These are phyloP conservation scores for Calocybe cyanea DNA, from an alignment of 768 basidiomycete genomes.

Conservation along the genomic window DNA sequence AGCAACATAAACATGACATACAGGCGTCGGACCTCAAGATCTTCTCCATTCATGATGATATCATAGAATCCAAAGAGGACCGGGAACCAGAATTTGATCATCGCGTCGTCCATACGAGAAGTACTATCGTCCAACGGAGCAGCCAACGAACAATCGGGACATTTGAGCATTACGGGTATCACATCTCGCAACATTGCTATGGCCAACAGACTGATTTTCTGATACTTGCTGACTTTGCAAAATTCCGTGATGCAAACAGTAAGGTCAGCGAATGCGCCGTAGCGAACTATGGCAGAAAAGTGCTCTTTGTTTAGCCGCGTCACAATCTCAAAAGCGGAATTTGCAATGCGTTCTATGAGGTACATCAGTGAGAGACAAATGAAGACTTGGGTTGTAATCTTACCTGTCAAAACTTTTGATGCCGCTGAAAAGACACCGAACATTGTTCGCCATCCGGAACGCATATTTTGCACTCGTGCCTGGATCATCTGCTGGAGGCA, in stretches of 20 bases:
- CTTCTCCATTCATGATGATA: slow-evolving; percentile 99
- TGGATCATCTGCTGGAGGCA: slow-evolving; percentile 99
- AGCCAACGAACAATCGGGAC: slow-evolving; percentile 57
- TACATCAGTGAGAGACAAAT: slow-evolving; percentile 3
- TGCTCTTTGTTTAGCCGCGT: slow-evolving; percentile 87
- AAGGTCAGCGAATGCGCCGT: slow-evolving; percentile 94
- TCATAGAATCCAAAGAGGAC: slow-evolving; percentile 98
- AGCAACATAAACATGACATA: slow-evolving; percentile 38
- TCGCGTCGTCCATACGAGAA: slow-evolving; percentile 65
- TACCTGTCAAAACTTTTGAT: slow-evolving; percentile 86
- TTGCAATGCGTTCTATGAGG: slow-evolving; percentile 77
- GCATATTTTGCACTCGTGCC: slow-evolving; percentile 88
- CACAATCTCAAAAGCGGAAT: slow-evolving; percentile 94
- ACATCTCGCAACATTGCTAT: slow-evolving; percentile 95
- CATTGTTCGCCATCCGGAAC: slow-evolving; percentile 99
- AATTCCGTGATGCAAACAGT: slow-evolving; percentile 98
- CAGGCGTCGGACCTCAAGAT: slow-evolving; percentile 95
- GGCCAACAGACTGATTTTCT: slow-evolving; percentile 94
- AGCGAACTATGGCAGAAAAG: slow-evolving; percentile 84
- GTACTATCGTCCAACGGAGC: slow-evolving; percentile 23
- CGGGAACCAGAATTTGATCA: slow-evolving; percentile 98
- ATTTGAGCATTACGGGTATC: slow-evolving; percentile 87
- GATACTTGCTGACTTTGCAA: slow-evolving; percentile 98
- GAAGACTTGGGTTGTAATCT: slow-evolving; percentile 15
- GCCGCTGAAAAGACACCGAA: slow-evolving; percentile 98